phyloP scores from a whole-genome alignment of 176 grass and related monocot species.

The Pharus latifolius region DNA sequence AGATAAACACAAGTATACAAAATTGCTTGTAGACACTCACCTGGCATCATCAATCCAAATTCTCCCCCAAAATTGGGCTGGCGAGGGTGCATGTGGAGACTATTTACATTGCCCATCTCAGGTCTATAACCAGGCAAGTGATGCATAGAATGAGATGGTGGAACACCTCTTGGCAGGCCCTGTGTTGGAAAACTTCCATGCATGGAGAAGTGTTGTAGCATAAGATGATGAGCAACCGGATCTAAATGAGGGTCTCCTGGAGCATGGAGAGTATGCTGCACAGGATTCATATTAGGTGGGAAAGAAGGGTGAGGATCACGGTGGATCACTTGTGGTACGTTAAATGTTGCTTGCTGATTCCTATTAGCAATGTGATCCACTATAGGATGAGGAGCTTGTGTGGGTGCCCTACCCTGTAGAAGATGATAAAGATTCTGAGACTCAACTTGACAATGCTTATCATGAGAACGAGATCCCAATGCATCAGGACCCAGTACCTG shows the following conservation, averaged over 20 bases:
- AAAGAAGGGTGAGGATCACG: constrained; percentile 51
- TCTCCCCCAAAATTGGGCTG: constrained; percentile 62
- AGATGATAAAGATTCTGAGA: constrained; percentile 48
- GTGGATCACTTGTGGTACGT: constrained; percentile 34
- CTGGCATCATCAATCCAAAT: constrained; percentile 62
- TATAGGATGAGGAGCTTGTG: constrained; percentile 36
- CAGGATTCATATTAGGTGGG: constrained; percentile 43
- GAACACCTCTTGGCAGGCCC: constrained; percentile 60
- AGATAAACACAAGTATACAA: constrained; percentile 2
- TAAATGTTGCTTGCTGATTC: constrained; percentile 43
- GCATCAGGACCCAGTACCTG: constrained; percentile 35
- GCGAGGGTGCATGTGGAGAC: constrained; percentile 57
- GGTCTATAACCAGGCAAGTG: constrained; percentile 51
- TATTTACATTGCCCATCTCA: constrained; percentile 75
- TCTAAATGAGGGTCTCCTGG: constrained; percentile 45
- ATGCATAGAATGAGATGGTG: constrained; percentile 54
- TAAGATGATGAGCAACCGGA: constrained; percentile 46
- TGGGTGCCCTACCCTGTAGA: constrained; percentile 51
- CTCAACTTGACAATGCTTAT: constrained; percentile 16
- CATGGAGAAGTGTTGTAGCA: constrained; percentile 55
- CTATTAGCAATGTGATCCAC: constrained; percentile 36
- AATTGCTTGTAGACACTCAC: constrained; percentile 26
- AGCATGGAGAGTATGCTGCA: constrained; percentile 36
- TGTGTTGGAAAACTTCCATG: constrained; percentile 48
- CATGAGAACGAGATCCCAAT: constrained; percentile 19